Percentiles rank a stretch among this genome's conserved stretches.
Evolutionary conservation across 2,329 filamentous ascomycete genomes (phyloP).

Genomic region (Penicillium verrucosum): DNA sequence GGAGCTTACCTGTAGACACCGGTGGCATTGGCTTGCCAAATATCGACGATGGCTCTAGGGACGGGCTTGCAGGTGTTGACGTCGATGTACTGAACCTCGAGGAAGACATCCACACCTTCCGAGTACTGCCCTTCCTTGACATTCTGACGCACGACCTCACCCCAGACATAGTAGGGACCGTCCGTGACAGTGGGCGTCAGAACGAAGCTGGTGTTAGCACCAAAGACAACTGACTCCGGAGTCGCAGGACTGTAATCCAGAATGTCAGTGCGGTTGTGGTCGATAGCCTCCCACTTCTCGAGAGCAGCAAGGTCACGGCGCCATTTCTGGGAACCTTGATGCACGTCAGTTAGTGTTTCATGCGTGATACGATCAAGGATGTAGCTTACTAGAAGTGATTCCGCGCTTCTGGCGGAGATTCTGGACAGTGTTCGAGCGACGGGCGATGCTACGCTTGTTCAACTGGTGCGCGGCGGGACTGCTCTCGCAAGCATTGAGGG

Average conservation of each 20-base stretch:
- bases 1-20: conserved; percentile 44
- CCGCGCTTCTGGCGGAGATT: conserved; percentile 28
- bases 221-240: conserved; percentile 36
- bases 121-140: conserved; percentile 39
- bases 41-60: conserved; percentile 41
- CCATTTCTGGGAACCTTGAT: conserved; percentile 26
- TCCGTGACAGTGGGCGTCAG: conserved; percentile 45
- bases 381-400: conserved; percentile 23
- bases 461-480: conserved; percentile 24
- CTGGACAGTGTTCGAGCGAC: conserved; percentile 27
- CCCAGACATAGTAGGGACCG: conserved; percentile 47
- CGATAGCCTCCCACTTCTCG: conserved; percentile 37
- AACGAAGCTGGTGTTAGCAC: conserved; percentile 45
- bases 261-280: conserved; percentile 40
- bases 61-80: conserved; percentile 46
- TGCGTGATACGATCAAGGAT: background rate
- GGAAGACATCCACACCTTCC: conserved; percentile 42
- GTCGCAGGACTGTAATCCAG: conserved; percentile 27
- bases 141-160: conserved; percentile 43
- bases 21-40: conserved; percentile 49
- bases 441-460: conserved; percentile 27
- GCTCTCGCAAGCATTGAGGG: conserved; percentile 25
- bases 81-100: conserved; percentile 49
- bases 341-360: background rate
- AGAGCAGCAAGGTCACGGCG: conserved; percentile 39